These are phyloP conservation scores for Schoenoplectus triqueter DNA, from an alignment of 202 grass and related monocot genomes.

Conservation along the genomic window DNA sequence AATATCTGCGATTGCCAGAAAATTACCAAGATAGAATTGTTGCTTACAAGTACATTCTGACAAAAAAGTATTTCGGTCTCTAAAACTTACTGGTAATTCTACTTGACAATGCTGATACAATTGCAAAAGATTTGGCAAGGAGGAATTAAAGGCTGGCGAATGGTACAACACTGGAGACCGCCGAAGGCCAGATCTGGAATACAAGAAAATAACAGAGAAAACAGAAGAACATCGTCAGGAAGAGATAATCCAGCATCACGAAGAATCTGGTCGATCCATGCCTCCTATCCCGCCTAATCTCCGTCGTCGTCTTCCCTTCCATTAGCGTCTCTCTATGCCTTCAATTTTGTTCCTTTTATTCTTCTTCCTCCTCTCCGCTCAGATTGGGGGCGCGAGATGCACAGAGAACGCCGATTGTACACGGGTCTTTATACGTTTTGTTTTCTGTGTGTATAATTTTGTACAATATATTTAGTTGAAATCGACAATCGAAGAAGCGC, in stretches of 20 bases:
- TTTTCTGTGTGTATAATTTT: background rate
- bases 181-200: conserved; percentile 53
- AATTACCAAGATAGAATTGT: conserved; percentile 8
- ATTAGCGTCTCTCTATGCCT: background rate
- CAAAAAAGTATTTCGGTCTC: background rate
- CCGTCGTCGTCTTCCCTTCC: conserved; percentile 29
- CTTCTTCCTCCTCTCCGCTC: background rate
- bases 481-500: conserved; percentile 38
- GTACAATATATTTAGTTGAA: background rate
- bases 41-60: background rate
- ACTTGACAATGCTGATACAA: conserved; percentile 14
- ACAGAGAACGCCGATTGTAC: background rate
- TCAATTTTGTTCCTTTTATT: conserved; percentile 27
- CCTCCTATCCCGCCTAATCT: conserved; percentile 40
- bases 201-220: conserved; percentile 81
- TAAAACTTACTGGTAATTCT: background rate
- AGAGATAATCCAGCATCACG: conserved; percentile 76
- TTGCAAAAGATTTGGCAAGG: background rate
- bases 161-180: background rate
- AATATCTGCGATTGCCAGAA: background rate
- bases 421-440: background rate
- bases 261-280: conserved; percentile 76
- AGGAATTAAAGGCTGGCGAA: background rate
- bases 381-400: background rate
- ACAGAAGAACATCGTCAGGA: conserved; percentile 76